phyloP scores from a whole-genome alignment of 176 grass and related monocot genomes.

The maize (Zea mays) region DNA sequence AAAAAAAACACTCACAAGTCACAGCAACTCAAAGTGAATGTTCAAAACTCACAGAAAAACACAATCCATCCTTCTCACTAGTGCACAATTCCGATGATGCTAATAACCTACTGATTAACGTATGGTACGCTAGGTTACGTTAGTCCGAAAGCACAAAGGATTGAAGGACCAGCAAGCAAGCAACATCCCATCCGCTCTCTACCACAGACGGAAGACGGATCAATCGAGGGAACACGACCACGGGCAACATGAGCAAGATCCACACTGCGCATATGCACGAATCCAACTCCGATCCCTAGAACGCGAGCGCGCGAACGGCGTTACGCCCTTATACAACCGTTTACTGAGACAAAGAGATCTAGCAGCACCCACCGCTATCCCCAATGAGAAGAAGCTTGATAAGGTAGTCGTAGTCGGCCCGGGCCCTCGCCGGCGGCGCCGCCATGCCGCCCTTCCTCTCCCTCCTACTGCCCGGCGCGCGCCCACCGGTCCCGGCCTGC shows the following conservation, averaged over 20 bases:
- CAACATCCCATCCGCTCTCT: not conserved
- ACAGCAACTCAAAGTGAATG: not conserved
- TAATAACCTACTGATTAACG: not conserved
- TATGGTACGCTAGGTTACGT: not conserved
- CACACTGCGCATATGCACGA: not conserved
- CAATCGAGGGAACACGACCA: not conserved
- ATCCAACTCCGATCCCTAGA: constrained; percentile 22
- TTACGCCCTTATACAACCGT: not conserved
- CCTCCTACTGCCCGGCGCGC: constrained; percentile 20
- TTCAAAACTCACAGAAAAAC: not conserved
- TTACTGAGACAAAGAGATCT: constrained; percentile 29
- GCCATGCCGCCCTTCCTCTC: constrained; percentile 49
- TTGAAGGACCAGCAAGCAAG: not conserved
- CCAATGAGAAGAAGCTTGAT: constrained; percentile 87
- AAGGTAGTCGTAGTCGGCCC: constrained; percentile 90
- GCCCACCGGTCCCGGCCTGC: constrained; percentile 39
- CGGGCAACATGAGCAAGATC: constrained; percentile 17
- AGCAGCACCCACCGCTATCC: constrained; percentile 74
- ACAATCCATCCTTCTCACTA: not conserved
- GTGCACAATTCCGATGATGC: not conserved
- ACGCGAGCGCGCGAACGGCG: not conserved
- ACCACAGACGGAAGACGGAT: not conserved
- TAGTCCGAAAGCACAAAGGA: not conserved
- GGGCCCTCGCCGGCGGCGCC: constrained; percentile 79
- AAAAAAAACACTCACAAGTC: not conserved